Percentiles rank a stretch among this genome's conserved stretches.
Conservation (phyloP, 2,329 filamentous ascomycete species). For the Xylariales sp. region DNA sequence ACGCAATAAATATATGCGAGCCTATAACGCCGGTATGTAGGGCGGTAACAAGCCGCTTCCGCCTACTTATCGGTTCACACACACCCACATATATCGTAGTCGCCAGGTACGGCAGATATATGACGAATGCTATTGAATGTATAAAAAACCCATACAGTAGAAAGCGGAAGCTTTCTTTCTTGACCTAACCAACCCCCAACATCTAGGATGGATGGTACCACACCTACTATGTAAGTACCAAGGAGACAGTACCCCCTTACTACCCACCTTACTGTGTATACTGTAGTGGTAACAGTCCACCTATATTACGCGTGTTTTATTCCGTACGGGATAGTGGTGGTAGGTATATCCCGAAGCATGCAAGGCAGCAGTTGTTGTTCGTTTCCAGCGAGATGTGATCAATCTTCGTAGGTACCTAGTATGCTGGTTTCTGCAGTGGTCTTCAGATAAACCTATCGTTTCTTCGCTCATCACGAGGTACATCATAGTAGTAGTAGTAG, state of each 20-base stretch:
- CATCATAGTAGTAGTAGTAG: too few species aligned
- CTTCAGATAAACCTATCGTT: background rate
- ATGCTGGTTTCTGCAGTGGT: too few species aligned
- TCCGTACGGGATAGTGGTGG: constrained; percentile 1
- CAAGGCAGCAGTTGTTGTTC: constrained; percentile 9
- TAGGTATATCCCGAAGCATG: constrained; percentile 13
- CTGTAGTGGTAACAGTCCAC: constrained; percentile 4
- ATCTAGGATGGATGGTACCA: constrained; percentile 13
- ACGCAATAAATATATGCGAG: constrained; percentile 26
- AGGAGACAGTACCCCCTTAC: constrained; percentile 2
- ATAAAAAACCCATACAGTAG: background rate
- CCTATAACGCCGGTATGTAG: constrained; percentile 31
- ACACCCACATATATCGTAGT: constrained; percentile 13
- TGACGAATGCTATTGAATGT: constrained; percentile 14
- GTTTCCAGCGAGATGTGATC: constrained; percentile 2
- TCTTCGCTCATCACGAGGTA: background rate
- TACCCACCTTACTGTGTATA: background rate
- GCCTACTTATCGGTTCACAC: constrained; percentile 21
- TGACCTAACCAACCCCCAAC: constrained; percentile 20
- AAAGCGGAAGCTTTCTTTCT: constrained; percentile 11
- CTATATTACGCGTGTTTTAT: constrained; percentile 12
- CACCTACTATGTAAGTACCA: background rate
- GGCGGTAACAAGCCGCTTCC: constrained; percentile 27
- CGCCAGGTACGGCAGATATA: constrained; percentile 13
- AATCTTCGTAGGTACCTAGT: background rate